phyloP scores from a whole-genome alignment of 176 grass and related monocot genomes.

The Leersia perrieri region DNA sequence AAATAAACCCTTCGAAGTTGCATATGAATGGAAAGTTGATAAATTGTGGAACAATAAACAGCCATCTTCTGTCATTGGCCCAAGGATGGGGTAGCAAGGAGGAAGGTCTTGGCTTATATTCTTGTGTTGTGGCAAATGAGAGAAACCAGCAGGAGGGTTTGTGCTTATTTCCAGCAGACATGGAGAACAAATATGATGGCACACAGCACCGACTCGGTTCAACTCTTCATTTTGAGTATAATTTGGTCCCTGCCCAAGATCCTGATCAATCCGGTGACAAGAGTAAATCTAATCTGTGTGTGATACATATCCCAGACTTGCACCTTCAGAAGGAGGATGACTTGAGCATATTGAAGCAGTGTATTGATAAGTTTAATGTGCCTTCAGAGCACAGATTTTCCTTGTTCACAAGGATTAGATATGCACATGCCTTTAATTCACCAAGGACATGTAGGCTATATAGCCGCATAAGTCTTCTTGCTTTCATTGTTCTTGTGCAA shows the following conservation, averaged over 20 bases:
- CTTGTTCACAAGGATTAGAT: conserved; percentile 93
- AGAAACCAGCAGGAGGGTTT: conserved; percentile 68
- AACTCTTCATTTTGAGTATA: conserved; percentile 97
- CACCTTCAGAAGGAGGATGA: conserved; percentile 90
- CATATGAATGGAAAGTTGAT: conserved; percentile 92
- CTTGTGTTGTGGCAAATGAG: conserved; percentile 92
- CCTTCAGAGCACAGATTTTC: conserved; percentile 83
- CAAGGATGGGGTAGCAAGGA: conserved; percentile 99
- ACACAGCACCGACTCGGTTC: conserved; percentile 82
- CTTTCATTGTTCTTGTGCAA: conserved; percentile 93
- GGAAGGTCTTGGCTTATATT: conserved; percentile 93
- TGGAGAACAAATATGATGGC: conserved; percentile 69
- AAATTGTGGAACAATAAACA: conserved; percentile 76
- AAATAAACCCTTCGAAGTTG: conserved; percentile 95
- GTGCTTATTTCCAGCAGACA: conserved; percentile 67
- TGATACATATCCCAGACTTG: conserved; percentile 87
- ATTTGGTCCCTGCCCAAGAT: conserved; percentile 34
- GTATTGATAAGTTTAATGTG: conserved; percentile 71
- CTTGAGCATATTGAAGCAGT: conserved; percentile 83
- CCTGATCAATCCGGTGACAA: conserved; percentile 42
- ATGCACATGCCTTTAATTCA: conserved; percentile 77
- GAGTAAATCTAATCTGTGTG: conserved; percentile 67
- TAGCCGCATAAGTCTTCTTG: conserved; percentile 94
- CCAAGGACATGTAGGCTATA: conserved; percentile 66
- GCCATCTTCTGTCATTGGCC: conserved; percentile 81